Evolutionary conservation across 495 filamentous ascomycete genomes (phyloP).

Genomic region (Thermothielavioides terrestris): DNA sequence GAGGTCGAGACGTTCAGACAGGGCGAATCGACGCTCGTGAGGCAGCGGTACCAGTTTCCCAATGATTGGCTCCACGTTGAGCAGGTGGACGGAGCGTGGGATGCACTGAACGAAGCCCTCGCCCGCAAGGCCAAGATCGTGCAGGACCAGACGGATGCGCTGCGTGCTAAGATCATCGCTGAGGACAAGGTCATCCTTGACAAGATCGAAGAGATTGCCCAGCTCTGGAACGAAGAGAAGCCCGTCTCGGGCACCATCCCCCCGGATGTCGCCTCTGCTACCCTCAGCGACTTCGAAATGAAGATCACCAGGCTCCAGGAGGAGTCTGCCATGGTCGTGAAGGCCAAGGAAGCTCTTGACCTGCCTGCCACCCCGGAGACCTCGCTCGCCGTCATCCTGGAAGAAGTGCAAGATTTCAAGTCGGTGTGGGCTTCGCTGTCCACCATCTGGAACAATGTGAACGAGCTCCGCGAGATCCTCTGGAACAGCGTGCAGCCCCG

Average conservation of each 20-base stretch:
- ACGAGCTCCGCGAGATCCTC: slow-evolving; percentile 80
- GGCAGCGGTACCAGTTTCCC: slow-evolving; percentile 88
- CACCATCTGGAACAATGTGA: slow-evolving; percentile 93
- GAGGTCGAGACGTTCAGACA: slow-evolving; percentile 93
- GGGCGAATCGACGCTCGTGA: slow-evolving; percentile 79
- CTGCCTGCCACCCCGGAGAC: slow-evolving; percentile 70
- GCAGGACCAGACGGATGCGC: slow-evolving; percentile 86
- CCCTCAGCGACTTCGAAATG: slow-evolving; percentile 68
- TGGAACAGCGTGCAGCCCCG: slow-evolving; percentile 92
- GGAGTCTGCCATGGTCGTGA: slow-evolving; percentile 88
- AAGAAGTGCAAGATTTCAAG: slow-evolving; percentile 98
- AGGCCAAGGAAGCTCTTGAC: slow-evolving; percentile 92
- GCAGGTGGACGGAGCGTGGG: slow-evolving; percentile 91
- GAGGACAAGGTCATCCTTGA: slow-evolving; percentile 85
- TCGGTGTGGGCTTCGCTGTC: slow-evolving; percentile 92
- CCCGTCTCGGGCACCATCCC: slow-evolving; percentile 89
- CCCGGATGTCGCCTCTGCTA: slow-evolving; percentile 74
- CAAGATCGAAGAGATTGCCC: slow-evolving; percentile 74
- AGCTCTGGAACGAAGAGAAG: slow-evolving; percentile 90
- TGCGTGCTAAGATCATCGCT: slow-evolving; percentile 90
- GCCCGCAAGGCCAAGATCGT: slow-evolving; percentile 86
- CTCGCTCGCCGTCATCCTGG: slow-evolving; percentile 67
- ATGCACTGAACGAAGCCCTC: slow-evolving; percentile 78
- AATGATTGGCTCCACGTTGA: slow-evolving; percentile 89
- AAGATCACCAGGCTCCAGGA: slow-evolving; percentile 72